Evolutionary conservation across 2,329 filamentous ascomycete species (phyloP), one percentile per base, ranked within the genome.

Genomic region (Exophiala aquamarina): DNA sequence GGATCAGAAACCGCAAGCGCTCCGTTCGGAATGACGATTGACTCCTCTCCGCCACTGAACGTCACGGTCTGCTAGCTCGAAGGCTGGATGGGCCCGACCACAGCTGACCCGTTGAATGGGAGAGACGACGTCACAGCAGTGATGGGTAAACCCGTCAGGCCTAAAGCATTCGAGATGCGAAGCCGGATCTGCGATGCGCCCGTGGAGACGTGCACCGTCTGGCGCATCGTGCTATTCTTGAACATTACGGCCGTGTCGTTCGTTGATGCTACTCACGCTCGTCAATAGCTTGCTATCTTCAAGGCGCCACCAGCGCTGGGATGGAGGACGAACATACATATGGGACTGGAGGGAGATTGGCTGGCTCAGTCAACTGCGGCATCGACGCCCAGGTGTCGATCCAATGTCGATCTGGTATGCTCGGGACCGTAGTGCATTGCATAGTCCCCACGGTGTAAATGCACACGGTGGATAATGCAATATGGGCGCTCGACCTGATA

Each of bases 81-180:
- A 0, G 71, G 61, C 47, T 83, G 70, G 49, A 86, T 78, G 4
- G 65, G 67, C 28, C 73, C 70, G 2, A 74, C 71, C 4, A 81
- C 82, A 9, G 78, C 73, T 3, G 71, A 71, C 36, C 78, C 77
- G 26, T 76, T 75, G 3, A 66, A 58, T 4, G 83, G 76, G 0
- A 83, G 66, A 1, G 80, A 78, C 4, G 87, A 63, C 0, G 79
- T 78, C 1, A 78, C 78, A 2, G 74, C 73, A 0, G 78, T 81
- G 55, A 87, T 78, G 35, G 78, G 73, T 2, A 87, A 69, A 52
- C 81, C 75, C 28, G 74, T 79, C 2, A 71, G 63, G 2, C 84
- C 82, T 55, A 87, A 86, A 0, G 76, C 78, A 60, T 87, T 87
- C 34, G 81, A 84, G 41, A 87, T 71, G 36, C 79, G 77, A 28